These are phyloP conservation scores for Pachysolen tannophilus DNA, from an alignment of 805 yeast species.

Conservation along the genomic window DNA sequence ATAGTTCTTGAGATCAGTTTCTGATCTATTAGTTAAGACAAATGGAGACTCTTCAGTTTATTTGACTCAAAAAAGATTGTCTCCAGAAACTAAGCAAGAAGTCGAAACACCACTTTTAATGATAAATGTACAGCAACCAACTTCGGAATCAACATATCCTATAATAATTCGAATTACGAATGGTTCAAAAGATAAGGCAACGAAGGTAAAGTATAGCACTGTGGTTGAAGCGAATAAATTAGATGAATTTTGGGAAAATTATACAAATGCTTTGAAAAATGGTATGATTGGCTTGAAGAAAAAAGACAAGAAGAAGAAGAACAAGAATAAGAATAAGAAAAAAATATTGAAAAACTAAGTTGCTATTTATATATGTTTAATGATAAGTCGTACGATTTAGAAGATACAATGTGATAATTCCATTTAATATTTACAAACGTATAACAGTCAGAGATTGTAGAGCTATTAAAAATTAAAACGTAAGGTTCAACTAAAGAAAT, in stretches of 20 bases:
- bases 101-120: slow-evolving; percentile 11
- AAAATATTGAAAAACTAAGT: slow-evolving; percentile 16
- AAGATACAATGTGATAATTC: too few species aligned
- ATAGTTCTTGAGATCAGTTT: slow-evolving; percentile 5
- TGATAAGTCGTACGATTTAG: too few species aligned
- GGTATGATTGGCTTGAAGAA: slow-evolving; percentile 73
- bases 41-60: slow-evolving; percentile 39
- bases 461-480: too few species aligned
- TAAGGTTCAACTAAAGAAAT: too few species aligned
- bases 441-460: too few species aligned
- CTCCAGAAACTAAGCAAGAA: slow-evolving; percentile 16
- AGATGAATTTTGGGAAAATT: slow-evolving; percentile 71
- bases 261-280: slow-evolving; percentile 57
- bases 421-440: too few species aligned
- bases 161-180: slow-evolving; percentile 18
- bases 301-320: slow-evolving; percentile 74
- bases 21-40: slow-evolving; percentile 2
- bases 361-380: not conserved
- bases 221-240: slow-evolving; percentile 54
- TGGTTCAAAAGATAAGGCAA: slow-evolving; percentile 41
- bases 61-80: slow-evolving; percentile 49
- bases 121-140: too few species aligned
- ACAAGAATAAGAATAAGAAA: slow-evolving; percentile 40
- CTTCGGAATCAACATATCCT: slow-evolving; percentile 3
- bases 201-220: slow-evolving; percentile 61